Evolutionary conservation across 805 yeast species (phyloP), one percentile per base, ranked within the genome.

Genomic region (Yarrowia hollandica): DNA sequence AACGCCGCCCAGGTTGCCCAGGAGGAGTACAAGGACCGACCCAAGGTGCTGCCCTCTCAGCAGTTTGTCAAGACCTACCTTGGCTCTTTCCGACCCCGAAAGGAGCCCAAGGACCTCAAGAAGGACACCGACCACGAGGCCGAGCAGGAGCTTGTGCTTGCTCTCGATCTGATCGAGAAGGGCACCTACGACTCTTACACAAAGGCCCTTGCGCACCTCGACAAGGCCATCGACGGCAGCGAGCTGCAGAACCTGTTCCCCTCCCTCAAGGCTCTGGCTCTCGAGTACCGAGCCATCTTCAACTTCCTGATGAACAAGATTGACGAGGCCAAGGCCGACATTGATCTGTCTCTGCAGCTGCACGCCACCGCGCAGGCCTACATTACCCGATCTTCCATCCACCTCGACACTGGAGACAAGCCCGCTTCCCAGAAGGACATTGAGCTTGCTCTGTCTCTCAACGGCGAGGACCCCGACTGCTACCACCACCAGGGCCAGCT

Each of bases 401-500:
- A 81, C 70, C 91, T 96, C 64, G 99, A 94, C 75, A 81, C 81
- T 66, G 84, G 86, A 62, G 79, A 83, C 35, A 76, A 79, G 60
- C 74, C 75, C 16, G 85, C 81, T 63, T 84, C 95, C 52, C 75
- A 77, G 52, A 72, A 75, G 46, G 87, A 85, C 73, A 90, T 94
- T 68, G 81, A 82, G 56, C 75, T 78, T 58, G 98, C 97, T 18
- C 77, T 83, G 62, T 75, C 78, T 61, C 69, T 86, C 62, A 85
- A 88, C 68, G 82, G 92, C 52, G 75, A 81, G 21, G 82, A 84
- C 68, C 84, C 94, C 30, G 96, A 94, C 69, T 82, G 86, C 65
- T 88, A 85, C 77, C 94, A 94, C 78, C 99, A 94, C 75, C 84
- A 86, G 71, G 99, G 96, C 66, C 99, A 94, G 81, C 79, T 91